Base-by-base conservation (phyloP, 176 grass and related monocot genomes). In the Aegilops sharonensis region DNA sequence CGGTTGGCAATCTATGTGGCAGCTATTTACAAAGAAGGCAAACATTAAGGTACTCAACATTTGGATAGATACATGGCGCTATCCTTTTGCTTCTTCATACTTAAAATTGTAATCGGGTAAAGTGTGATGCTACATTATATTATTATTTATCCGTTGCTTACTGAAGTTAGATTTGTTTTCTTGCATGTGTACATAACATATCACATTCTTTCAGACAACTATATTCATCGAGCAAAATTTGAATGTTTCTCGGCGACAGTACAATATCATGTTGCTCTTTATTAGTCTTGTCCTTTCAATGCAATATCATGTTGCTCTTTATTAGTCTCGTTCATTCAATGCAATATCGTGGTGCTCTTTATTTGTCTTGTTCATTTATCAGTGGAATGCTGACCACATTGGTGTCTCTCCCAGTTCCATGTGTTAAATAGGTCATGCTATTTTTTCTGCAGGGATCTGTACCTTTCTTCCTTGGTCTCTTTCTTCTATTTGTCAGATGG, bases 401-500 rank as follows among this genome's bases (percentile, higher is more conserved):
- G 20, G 40, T 52, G 25, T 64, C 45, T 83, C 52, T 42, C 69
- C n/a, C 52, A 77, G 17, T 20, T 47, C 36, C n/a, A 84, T 35
- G 21, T 50, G 21, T 64, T 64, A 9, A 77, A 87, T 50, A 70
- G 70, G 83, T 79, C 42, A 79, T 71, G 40, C 9, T 20, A 18
- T 76, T 82, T 79, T 67, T 36, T 80, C 35, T 17, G 60, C 87
- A 98, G 95, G 95, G 95, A 64, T 91, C 93, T 48, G 76, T 98
- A 81, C 95, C 95, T 75, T 98, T 95, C 85, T 90, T 93, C 86
- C 79, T 94, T 76, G 96, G 96, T 87, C 65, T 98, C 63, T 95
- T 98, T 92, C 93, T 98, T 79, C 91, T 98, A 29, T 93, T 98
- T 94, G 91, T 95, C 45, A 86, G 91, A 54, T 98, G 91, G 93